Evolutionary conservation across 1,284 basidiomycete species (phyloP).

Genomic region (Ustilago cynodontis): DNA sequence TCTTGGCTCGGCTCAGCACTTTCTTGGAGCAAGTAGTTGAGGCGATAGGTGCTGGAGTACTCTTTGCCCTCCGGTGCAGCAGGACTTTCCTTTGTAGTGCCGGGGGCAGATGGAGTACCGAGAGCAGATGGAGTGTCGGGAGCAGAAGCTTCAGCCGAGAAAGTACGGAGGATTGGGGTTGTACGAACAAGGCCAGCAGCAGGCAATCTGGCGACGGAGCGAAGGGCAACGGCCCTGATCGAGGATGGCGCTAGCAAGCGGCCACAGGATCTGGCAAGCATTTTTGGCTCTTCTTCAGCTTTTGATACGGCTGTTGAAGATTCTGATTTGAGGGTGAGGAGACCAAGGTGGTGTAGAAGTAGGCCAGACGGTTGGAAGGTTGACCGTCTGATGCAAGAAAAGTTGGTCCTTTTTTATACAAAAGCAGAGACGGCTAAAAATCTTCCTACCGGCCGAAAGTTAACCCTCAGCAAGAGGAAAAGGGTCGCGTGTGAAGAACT

Average conservation of each 20-base stretch:
- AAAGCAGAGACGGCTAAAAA: too few relatives aligned
- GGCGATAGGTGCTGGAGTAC: neutral
- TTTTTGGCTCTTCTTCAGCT: neutral
- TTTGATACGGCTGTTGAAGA: too few relatives aligned
- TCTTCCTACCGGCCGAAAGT: constrained; percentile 30
- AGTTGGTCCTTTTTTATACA: neutral
- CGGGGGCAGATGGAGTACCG: neutral
- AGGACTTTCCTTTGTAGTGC: too few relatives aligned
- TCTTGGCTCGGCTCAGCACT: constrained; percentile 1
- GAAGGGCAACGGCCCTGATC: neutral
- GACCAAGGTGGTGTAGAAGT: neutral
- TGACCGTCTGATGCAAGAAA: constrained; percentile 3
- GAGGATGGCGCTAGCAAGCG: neutral
- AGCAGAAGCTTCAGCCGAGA: neutral
- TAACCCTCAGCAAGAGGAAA: neutral
- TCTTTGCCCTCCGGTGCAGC: neutral
- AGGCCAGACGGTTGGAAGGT: too few relatives aligned
- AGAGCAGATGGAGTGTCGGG: neutral
- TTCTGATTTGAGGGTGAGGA: neutral
- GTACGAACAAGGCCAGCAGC: neutral
- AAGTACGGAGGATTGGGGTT: neutral
- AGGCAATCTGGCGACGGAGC: neutral
- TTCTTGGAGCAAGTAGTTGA: constrained; percentile 15
- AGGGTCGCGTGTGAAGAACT: constrained; percentile 13
- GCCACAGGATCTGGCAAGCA: constrained; percentile 22